Conservation (phyloP, 2,329 filamentous ascomycete genomes). For the Aspergillus pseudotamarii region DNA sequence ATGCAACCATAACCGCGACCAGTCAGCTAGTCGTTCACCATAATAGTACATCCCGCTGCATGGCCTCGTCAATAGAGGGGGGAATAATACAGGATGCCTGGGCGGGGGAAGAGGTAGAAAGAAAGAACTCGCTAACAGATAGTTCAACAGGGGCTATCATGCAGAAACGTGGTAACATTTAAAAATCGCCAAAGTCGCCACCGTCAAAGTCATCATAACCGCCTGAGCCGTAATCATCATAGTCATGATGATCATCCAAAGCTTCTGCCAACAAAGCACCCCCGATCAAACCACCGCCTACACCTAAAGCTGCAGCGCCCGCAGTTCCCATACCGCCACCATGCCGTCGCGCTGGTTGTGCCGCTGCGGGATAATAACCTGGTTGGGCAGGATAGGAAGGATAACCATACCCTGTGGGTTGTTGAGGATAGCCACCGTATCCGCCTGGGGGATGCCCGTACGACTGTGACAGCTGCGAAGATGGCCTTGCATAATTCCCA, state of each 20-base stretch:
- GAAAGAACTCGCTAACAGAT: background rate
- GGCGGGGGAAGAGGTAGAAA: background rate
- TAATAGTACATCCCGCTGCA: background rate
- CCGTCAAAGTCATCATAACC: slow-evolving; percentile 28
- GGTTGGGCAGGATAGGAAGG: slow-evolving; percentile 37
- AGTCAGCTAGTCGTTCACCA: background rate
- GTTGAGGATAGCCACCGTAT: slow-evolving; percentile 37
- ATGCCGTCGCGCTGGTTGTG: slow-evolving; percentile 47
- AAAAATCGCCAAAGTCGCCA: slow-evolving; percentile 28
- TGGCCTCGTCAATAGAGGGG: background rate
- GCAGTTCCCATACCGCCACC: slow-evolving; percentile 65
- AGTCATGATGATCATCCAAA: slow-evolving; percentile 60
- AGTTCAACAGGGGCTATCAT: background rate
- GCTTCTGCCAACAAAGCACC: slow-evolving; percentile 72
- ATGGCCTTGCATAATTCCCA: slow-evolving; percentile 20
- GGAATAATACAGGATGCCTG: background rate
- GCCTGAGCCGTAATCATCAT: slow-evolving; percentile 23
- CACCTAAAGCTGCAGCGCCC: slow-evolving; percentile 74
- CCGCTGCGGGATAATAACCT: slow-evolving; percentile 42
- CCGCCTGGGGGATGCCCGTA: slow-evolving; percentile 27
- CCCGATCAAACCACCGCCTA: slow-evolving; percentile 79
- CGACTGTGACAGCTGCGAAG: slow-evolving; percentile 22
- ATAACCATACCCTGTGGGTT: slow-evolving; percentile 40
- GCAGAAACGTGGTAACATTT: background rate
- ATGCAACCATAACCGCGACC: background rate